Conservation (phyloP, 345 rosid species). For the Cardamine resedifolia region DNA sequence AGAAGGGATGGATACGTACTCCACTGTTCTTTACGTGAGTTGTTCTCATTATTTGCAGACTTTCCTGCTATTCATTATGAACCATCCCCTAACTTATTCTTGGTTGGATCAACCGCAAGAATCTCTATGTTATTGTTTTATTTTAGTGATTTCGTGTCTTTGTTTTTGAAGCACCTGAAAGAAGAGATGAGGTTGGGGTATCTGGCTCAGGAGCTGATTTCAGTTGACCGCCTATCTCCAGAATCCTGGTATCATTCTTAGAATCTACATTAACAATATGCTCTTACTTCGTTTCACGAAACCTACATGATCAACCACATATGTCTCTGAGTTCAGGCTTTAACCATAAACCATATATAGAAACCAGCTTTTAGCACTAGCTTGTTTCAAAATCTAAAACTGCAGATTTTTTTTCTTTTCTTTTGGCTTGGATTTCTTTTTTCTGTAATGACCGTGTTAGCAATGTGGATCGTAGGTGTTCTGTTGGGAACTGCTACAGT, state of each 20-base stretch:
- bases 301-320: too few species aligned
- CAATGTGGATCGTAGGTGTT: slow-evolving; percentile 62
- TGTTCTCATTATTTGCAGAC: slow-evolving; percentile 2
- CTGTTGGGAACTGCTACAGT: slow-evolving; percentile 89
- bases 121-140: not conserved
- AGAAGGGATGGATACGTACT: slow-evolving; percentile 65
- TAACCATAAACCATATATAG: not conserved
- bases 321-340: not conserved
- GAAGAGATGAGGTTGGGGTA: slow-evolving; percentile 88
- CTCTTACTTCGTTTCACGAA: not conserved
- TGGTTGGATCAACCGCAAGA: too few species aligned
- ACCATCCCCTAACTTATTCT: not conserved
- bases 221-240: slow-evolving; percentile 84
- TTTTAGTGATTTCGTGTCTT: not conserved
- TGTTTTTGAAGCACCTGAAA: slow-evolving; percentile 73
- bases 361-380: not conserved
- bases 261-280: slow-evolving; percentile 5
- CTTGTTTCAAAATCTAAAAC: slow-evolving; percentile 1
- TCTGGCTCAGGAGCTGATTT: slow-evolving; percentile 75
- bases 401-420: slow-evolving; percentile 3
- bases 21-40: slow-evolving; percentile 71
- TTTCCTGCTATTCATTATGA: slow-evolving; percentile 7
- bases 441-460: slow-evolving; percentile 19
- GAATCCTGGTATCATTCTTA: slow-evolving; percentile 70
- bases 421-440: not conserved